Conservation (phyloP, 371 early-diverging fungal genomes). For the Mortierella sp. region DNA sequence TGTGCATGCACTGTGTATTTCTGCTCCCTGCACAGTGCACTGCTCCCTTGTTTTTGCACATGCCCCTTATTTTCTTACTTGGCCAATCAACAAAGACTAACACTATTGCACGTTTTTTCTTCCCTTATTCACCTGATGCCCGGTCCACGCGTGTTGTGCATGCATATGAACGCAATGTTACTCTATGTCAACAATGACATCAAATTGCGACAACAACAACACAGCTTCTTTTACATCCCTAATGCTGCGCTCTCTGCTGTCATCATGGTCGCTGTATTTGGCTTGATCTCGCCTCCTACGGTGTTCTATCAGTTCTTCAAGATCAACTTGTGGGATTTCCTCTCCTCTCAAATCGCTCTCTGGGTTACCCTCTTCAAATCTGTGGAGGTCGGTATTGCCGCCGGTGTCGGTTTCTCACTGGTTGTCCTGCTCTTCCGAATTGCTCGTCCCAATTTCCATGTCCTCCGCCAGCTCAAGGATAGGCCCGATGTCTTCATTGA, state of each 20-base stretch:
- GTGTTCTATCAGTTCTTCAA: constrained; percentile 59
- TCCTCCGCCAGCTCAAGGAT: constrained; percentile 48
- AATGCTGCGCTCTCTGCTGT: constrained; percentile 81
- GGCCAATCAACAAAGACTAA: neutral
- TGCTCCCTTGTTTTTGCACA: neutral
- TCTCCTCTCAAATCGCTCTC: constrained; percentile 57
- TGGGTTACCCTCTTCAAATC: constrained; percentile 64
- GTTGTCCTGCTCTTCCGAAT: constrained; percentile 65
- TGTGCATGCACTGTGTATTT: neutral
- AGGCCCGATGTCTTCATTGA: constrained; percentile 49
- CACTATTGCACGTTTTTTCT: constrained; percentile 3
- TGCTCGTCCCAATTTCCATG: constrained; percentile 65
- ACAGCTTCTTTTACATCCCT: constrained; percentile 83
- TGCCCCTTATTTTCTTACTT: neutral
- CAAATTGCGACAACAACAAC: neutral
- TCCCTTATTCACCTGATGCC: neutral
- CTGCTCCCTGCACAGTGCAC: neutral
- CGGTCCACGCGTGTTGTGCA: neutral
- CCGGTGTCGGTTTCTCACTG: constrained; percentile 64
- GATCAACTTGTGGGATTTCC: constrained; percentile 55
- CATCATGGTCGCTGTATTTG: constrained; percentile 80
- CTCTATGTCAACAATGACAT: neutral
- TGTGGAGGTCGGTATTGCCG: constrained; percentile 69
- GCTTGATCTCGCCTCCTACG: constrained; percentile 68
- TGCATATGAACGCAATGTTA: neutral